Evolutionary conservation across 2,329 filamentous ascomycete genomes (phyloP).

Genomic region (Trichoderma sp.): DNA sequence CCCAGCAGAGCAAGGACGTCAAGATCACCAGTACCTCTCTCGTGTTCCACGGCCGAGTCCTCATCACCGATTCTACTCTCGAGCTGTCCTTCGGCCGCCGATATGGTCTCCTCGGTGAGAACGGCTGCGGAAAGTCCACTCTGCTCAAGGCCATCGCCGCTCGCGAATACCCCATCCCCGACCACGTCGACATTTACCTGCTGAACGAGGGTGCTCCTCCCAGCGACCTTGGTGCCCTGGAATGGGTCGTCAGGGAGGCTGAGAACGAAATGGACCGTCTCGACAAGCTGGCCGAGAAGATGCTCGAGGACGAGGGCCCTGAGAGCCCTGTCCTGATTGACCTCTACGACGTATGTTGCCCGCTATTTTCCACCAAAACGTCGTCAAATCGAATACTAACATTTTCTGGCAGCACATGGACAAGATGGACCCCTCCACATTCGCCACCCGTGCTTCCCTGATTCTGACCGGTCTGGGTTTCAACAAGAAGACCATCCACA

Average conservation of each 20-base stretch:
- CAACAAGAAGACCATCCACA: conserved; percentile 96
- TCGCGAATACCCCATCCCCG: conserved; percentile 92
- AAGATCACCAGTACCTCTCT: conserved; percentile 93
- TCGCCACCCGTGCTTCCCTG: conserved; percentile 89
- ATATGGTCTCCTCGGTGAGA: conserved; percentile 95
- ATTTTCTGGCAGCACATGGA: conserved; percentile 78
- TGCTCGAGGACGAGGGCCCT: conserved; percentile 88
- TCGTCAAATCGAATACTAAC: neutral
- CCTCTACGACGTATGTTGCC: conserved; percentile 78
- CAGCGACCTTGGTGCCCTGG: conserved; percentile 82
- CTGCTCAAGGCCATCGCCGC: conserved; percentile 89
- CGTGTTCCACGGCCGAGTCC: conserved; percentile 96
- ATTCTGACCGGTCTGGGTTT: conserved; percentile 98
- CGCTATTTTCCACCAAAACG: neutral
- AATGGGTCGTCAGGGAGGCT: conserved; percentile 96
- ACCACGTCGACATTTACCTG: conserved; percentile 97
- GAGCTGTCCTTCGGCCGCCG: conserved; percentile 90
- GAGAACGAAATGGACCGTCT: conserved; percentile 88
- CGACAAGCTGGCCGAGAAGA: conserved; percentile 82
- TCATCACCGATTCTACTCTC: conserved; percentile 89
- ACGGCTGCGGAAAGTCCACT: conserved; percentile 99
- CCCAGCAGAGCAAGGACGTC: conserved; percentile 82
- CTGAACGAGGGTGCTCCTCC: conserved; percentile 95
- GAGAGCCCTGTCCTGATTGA: conserved; percentile 89
- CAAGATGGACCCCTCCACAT: conserved; percentile 97